Evolutionary conservation across 2,329 filamentous ascomycete genomes (phyloP), one percentile per base, ranked within the genome.

Genomic region (Paracorniculantispora psalliotae): DNA sequence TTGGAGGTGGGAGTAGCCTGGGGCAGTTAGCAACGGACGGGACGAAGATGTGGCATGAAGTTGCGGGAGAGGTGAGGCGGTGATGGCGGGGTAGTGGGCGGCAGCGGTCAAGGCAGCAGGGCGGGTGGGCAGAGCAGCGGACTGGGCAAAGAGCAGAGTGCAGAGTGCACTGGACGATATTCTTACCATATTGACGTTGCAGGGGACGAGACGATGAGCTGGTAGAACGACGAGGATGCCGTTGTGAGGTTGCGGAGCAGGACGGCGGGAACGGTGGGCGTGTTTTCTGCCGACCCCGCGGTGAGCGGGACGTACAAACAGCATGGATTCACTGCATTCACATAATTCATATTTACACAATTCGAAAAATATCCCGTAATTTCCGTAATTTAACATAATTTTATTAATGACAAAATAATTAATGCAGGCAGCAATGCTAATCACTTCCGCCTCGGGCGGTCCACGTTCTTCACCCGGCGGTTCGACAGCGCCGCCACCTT

Each of bases 401-500:
- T n/a, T n/a, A n/a, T n/a, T n/a, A n/a, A n/a, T n/a, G n/a, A n/a
- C n/a, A n/a, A n/a, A n/a, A n/a, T n/a, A n/a, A n/a, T n/a, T n/a
- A n/a, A n/a, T n/a, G n/a, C n/a, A n/a, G n/a, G n/a, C n/a, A n/a
- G 3, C 21, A 39, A 12, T 28, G 9, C 10, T 35, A 58, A 43
- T 59, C 54, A 63, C 85, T 1, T 90, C 58, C 66, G 62, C 53
- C 73, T 67, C 25, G 65, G 66, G 52, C 75, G 68, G 21, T 79
- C 73, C 13, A 80, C 75, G 59, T 83, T 84, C 69, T 78, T 77
- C 39, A 88, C 77, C 61, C 75, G 77, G 57, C 84, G 77, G 47
- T 80, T 78, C 7, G 77, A 75, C 66, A 81, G 79, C 35, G 83
- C 79, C 65, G 81, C 77, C 13, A 83, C 84, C 61, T 79, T 79